Evolutionary conservation across 306 rosid species (phyloP).

Genomic region (Inga oerstediana): DNA sequence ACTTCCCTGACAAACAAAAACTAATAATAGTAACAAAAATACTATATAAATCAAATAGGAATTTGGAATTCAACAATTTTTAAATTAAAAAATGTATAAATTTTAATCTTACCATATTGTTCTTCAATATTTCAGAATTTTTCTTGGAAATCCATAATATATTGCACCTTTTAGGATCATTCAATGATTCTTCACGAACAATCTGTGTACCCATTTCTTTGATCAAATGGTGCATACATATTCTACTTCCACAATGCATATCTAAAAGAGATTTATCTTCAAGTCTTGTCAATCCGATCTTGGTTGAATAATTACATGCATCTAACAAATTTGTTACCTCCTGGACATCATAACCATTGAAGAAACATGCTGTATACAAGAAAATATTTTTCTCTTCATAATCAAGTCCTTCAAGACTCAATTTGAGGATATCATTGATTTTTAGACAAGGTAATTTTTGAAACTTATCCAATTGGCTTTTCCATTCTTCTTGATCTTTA

Average conservation of each 20-base stretch:
- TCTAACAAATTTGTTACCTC: background rate
- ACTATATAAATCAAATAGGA: background rate
- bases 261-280: background rate
- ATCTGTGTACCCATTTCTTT: background rate
- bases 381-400: too few relatives aligned
- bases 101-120: background rate
- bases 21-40: background rate
- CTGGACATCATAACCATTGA: background rate
- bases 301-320: too few relatives aligned
- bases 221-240: background rate
- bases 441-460: background rate
- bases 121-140: background rate
- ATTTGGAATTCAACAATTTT: background rate
- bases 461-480: background rate
- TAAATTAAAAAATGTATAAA: background rate
- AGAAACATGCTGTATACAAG: background rate
- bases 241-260: background rate
- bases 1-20: background rate
- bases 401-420: too few relatives aligned
- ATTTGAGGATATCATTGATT: too few relatives aligned
- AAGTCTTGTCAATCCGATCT: background rate
- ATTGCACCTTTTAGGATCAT: background rate
- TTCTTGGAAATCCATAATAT: background rate
- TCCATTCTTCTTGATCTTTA: background rate
- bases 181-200: background rate